phyloP scores from a whole-genome alignment of 352 stramenopile species.

The Pythium aquatile region DNA sequence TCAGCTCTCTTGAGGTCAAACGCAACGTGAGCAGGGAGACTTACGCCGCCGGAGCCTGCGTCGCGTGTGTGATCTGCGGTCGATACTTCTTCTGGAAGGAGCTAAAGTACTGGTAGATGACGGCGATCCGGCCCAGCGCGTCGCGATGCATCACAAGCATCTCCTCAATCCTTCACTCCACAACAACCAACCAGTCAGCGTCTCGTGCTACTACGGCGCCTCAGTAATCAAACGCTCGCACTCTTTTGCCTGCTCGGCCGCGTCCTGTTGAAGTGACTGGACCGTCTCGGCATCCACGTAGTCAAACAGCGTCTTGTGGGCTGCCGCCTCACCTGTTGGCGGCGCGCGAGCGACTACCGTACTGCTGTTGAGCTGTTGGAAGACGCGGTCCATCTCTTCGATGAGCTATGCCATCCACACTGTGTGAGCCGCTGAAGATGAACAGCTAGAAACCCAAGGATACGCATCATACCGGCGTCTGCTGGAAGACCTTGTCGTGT shows the following conservation, averaged over 20 bases:
- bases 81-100: conserved; percentile 51
- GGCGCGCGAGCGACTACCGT: conserved; percentile 35
- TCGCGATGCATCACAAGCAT: conserved; percentile 58
- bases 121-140: conserved; percentile 52
- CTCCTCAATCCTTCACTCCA: conserved; percentile 57
- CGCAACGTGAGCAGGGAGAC: not conserved
- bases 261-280: conserved; percentile 72
- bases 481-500: conserved; percentile 55
- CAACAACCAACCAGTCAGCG: no score
- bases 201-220: no score
- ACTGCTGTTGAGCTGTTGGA: conserved; percentile 53
- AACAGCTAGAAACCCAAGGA: not conserved
- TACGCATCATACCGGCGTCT: conserved; percentile 39
- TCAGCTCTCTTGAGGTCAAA: no score
- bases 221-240: conserved; percentile 11
- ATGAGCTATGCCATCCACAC: conserved; percentile 44
- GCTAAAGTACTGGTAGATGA: conserved; percentile 64
- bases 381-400: conserved; percentile 72
- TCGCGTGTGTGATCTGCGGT: conserved; percentile 32
- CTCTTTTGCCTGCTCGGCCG: conserved; percentile 69
- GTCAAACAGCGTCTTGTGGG: conserved; percentile 78
- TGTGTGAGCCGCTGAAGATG: not conserved
- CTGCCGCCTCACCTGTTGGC: conserved; percentile 28
- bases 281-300: conserved; percentile 84
- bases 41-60: conserved; percentile 25